phyloP scores from a whole-genome alignment of 805 yeast genomes.

The Sugiyamaella valdiviana region DNA sequence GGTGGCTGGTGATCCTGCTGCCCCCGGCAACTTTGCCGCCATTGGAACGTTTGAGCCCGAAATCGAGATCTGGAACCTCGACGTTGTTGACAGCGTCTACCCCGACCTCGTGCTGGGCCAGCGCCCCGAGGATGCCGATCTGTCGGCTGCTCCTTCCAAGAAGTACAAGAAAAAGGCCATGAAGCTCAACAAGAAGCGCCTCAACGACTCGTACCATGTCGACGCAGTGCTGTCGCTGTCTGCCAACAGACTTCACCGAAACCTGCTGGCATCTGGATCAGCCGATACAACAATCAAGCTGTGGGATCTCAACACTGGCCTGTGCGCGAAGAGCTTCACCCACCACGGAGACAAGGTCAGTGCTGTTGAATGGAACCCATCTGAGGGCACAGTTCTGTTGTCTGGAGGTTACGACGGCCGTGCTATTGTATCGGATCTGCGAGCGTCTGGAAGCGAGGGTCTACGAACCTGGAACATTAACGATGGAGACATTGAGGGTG shows the following conservation, averaged over 20 bases:
- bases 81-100: constrained; percentile 85
- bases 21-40: constrained; percentile 86
- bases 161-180: constrained; percentile 45
- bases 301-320: constrained; percentile 80
- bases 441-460: constrained; percentile 55
- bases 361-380: constrained; percentile 76
- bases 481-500: constrained; percentile 80
- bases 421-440: constrained; percentile 72
- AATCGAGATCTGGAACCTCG: constrained; percentile 95
- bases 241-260: constrained; percentile 74
- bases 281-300: constrained; percentile 92
- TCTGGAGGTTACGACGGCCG: constrained; percentile 93
- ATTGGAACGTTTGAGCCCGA: constrained; percentile 96
- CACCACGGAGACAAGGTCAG: constrained; percentile 83
- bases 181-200: constrained; percentile 44
- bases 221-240: constrained; percentile 89
- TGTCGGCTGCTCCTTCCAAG: constrained; percentile 15
- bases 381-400: constrained; percentile 46
- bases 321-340: constrained; percentile 71
- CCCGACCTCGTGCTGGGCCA: constrained; percentile 92
- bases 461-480: constrained; percentile 58
- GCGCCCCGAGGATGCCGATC: constrained; percentile 40
- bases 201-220: constrained; percentile 71
- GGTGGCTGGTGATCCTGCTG: constrained; percentile 35
- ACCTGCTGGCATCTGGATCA: constrained; percentile 86